Percentiles rank a stretch among this genome's conserved stretches.
These are phyloP conservation scores for Talaromyces sp. DNA, from an alignment of 2,329 filamentous ascomycete genomes.

Conservation along the genomic window DNA sequence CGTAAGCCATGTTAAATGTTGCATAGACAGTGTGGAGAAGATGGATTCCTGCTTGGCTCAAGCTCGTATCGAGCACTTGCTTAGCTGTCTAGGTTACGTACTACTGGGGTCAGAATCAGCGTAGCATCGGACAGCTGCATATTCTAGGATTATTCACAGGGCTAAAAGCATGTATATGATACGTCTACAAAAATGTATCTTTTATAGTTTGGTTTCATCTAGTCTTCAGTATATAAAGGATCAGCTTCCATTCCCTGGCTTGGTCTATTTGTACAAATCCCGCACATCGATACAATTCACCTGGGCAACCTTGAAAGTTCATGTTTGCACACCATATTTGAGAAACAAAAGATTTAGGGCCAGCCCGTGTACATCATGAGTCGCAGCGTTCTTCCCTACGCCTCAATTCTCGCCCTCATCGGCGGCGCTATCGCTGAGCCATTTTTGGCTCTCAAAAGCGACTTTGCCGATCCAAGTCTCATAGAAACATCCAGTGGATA, in stretches of 20 bases:
- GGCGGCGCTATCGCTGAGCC: constrained; percentile 16
- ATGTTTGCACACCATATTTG: background rate
- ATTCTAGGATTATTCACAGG: background rate
- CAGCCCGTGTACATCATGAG: background rate
- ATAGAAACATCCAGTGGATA: constrained; percentile 46
- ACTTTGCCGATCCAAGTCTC: constrained; percentile 55
- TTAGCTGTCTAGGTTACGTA: no score
- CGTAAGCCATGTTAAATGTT: background rate
- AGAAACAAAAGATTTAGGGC: background rate
- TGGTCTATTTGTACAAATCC: no score
- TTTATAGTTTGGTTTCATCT: no score
- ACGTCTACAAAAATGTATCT: background rate
- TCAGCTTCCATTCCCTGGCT: background rate
- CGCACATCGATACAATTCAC: background rate
- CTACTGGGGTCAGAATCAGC: background rate
- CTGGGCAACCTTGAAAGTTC: no score
- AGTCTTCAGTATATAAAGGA: background rate
- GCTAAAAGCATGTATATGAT: background rate
- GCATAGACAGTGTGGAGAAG: background rate
- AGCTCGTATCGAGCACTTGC: background rate
- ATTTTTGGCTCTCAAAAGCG: constrained; percentile 27
- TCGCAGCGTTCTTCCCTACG: background rate
- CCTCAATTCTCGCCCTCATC: background rate
- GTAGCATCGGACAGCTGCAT: background rate
- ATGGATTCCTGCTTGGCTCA: background rate